Evolutionary conservation across 108 stramenopile species (phyloP), one percentile per base, ranked within the genome.

Genomic region (Pseudonitzschia multistriata): DNA sequence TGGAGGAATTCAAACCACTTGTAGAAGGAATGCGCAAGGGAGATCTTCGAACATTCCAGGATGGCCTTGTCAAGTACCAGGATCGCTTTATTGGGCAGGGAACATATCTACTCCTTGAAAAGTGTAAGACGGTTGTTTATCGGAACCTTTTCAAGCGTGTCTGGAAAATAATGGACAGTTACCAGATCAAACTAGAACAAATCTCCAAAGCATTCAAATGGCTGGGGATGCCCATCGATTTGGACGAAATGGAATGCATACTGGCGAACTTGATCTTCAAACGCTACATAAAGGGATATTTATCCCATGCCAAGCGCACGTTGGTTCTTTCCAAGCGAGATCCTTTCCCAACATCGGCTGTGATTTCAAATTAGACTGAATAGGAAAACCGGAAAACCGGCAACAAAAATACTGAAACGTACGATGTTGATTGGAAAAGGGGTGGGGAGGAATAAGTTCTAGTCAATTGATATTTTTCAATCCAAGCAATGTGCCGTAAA

Each of bases 221-320:
- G 86, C 74, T 95, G 42, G 88, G 93, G 10, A 88, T 89, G 85
- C 84, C 85, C 13, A 96, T 88, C 49, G 95, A 96, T 82, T 68
- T 97, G 56, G 98, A 97, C 66, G 96, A 97, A 85, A 81, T 97
- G 8, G 96, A 98, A 70, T 98, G 98, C 70, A 88, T 98, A 48
- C 71, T 98, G 66, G 92, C 96, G n/a, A 98, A 98, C 70, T 77
- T 98, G 42, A 98, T 98, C 60, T 97, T 77, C 70, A 79, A 85
- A 52, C 87, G 94, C 30, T 84, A 81, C 57, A 79, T 98, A 30
- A 86, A 95, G 50, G 98, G 96, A 11, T 98, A 98, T 74, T 80
- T 98, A 27, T 89, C 90, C 17, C 98, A 98, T 72, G 77, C 91
- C 62, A 95, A 95, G 72, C 87, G 89, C 59, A 82, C 91, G 0